Conservation (phyloP, 2,329 filamentous ascomycete genomes). For the Penicillium janthinellum region DNA sequence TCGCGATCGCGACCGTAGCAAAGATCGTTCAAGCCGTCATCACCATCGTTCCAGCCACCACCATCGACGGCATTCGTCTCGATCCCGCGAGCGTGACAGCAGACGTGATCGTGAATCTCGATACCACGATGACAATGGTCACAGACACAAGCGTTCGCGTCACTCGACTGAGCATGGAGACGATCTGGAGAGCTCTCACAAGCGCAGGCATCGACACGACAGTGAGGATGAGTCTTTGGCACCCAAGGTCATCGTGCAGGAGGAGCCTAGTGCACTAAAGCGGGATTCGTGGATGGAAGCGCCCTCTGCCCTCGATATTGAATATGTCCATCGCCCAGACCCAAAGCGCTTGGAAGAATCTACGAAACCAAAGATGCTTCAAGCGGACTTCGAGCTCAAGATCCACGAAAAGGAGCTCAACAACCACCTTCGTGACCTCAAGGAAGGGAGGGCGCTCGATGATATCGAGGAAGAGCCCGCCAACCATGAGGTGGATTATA, state of each 20-base stretch:
- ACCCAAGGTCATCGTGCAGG: constrained; percentile 38
- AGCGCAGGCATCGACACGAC: constrained; percentile 48
- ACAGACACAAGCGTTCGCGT: constrained; percentile 66
- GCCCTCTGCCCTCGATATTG: constrained; percentile 77
- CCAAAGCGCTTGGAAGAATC: constrained; percentile 55
- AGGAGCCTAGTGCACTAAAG: constrained; percentile 52
- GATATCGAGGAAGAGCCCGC: constrained; percentile 57
- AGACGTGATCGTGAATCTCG: constrained; percentile 44
- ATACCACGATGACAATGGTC: constrained; percentile 55
- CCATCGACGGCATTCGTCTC: constrained; percentile 47
- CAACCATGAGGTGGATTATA: constrained; percentile 71
- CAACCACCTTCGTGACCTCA: constrained; percentile 63
- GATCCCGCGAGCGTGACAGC: constrained; percentile 38
- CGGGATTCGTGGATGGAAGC: constrained; percentile 96
- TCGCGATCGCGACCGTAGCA: constrained; percentile 45
- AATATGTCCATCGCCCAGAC: constrained; percentile 69
- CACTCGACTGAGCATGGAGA: constrained; percentile 56
- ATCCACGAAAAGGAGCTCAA: constrained; percentile 84
- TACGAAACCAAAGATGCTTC: constrained; percentile 43
- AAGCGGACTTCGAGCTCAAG: constrained; percentile 66
- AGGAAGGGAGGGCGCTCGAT: constrained; percentile 58
- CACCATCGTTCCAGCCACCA: constrained; percentile 41
- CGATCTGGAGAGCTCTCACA: constrained; percentile 51
- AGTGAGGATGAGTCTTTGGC: constrained; percentile 46
- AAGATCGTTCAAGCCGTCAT: constrained; percentile 38